Evolutionary conservation across 2,329 filamentous ascomycete species (phyloP), one percentile per base, ranked within the genome.

Genomic region (Corinectria fuckeliana): DNA sequence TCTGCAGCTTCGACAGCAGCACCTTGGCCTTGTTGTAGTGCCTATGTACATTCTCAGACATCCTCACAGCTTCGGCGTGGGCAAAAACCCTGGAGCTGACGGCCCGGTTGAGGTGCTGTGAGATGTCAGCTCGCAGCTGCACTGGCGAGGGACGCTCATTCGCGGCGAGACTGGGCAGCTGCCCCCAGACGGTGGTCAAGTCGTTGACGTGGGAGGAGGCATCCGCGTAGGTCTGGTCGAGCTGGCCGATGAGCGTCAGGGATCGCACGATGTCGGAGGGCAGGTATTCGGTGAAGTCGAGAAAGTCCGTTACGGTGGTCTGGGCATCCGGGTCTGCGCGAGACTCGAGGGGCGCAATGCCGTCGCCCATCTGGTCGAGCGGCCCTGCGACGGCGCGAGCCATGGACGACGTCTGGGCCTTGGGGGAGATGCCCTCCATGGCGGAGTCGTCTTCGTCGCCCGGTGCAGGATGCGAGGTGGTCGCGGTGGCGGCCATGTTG

Each of bases 241-340:
- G 85, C 64, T 88, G 83, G 52, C 85, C 83, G 61, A 91, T 87
- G 34, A 90, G 78, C 4, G 85, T 88, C 42, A 90, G 77, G 21
- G 88, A 90, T 57, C 88, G 85, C 62, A 83, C 79, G 68, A 90
- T 83, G 70, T 90, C 88, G 50, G 87, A 85, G 10, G 88, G 87
- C 1, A 90, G 82, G 74, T 90, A 88, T 73, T 91, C 88, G 66
- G 86, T 89, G 65, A 87, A 88, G 71, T 90, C 87, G 72, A 90
- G 83, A 71, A 89, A 90, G 73, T 90, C 87, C 60, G 85, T 88
- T 16, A 89, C 83, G n/a, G 87, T 89, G 6, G 88, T 86, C 68
- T 89, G 86, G 23, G 86, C 86, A 77, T 90, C 88, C 5, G 87
- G 87, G 63, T 90, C 87, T 52, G 82, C 80, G 65, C 84, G 83